A percentile compares a stretch with the other conserved stretches of the same genome.
Evolutionary conservation across 176 grass and related monocot genomes (phyloP).

Genomic region (Hsuehochloa calcarea): DNA sequence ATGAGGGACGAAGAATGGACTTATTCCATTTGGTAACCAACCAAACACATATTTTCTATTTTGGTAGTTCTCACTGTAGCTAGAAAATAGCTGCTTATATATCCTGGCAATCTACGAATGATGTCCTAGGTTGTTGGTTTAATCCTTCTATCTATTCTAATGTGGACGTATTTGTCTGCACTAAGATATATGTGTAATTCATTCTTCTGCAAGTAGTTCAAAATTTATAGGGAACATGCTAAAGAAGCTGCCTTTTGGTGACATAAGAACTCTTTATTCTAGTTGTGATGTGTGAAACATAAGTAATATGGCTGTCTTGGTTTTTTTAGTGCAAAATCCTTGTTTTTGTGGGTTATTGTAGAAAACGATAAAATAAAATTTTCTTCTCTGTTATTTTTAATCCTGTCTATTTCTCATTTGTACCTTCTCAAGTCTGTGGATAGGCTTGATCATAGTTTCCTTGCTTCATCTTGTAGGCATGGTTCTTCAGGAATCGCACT

Average conservation of each 20-base stretch:
- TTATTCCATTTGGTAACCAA: neutral
- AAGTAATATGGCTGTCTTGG: neutral
- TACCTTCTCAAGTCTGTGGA: conserved; percentile 1
- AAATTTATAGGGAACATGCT: neutral
- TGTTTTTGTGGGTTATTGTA: neutral
- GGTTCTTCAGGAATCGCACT: conserved; percentile 37
- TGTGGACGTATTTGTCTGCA: neutral
- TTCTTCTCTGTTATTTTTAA: neutral
- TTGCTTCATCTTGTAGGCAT: conserved; percentile 60
- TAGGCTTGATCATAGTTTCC: conserved; percentile 21
- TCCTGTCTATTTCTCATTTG: neutral
- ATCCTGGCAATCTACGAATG: neutral
- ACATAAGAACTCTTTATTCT: neutral
- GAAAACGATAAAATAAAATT: conserved; percentile 9
- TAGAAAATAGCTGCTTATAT: conserved; percentile 1
- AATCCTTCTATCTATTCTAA: conserved; percentile 7
- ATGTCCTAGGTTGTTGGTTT: neutral
- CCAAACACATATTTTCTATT: neutral
- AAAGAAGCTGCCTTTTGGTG: neutral
- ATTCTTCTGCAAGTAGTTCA: neutral
- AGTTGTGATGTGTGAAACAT: conserved; percentile 5
- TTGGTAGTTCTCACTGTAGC: conserved; percentile 1
- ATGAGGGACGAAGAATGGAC: too few species aligned
- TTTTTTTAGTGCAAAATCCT: neutral
- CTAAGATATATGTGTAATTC: neutral